phyloP scores from a whole-genome alignment of 2,329 filamentous ascomycete species.

The Ceratocystis variospora region DNA sequence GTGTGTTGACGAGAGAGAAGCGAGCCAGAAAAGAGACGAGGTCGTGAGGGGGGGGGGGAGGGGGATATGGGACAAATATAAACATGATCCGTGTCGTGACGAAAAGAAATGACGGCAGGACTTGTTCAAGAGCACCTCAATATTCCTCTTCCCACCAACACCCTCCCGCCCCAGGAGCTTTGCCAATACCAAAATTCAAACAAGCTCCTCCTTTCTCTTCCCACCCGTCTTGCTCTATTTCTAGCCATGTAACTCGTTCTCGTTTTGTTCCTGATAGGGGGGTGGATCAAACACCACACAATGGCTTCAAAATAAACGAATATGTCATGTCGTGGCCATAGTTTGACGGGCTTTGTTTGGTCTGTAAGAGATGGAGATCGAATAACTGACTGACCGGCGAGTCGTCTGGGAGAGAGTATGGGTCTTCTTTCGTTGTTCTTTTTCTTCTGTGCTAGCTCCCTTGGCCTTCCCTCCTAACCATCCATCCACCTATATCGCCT shows the following conservation, averaged over 20 bases:
- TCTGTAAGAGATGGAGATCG: no score
- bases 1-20: constrained; percentile 6
- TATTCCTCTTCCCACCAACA: no score
- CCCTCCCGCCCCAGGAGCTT: no score
- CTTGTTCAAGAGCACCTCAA: not conserved
- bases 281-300: not conserved
- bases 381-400: no score
- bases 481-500: not conserved
- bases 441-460: not conserved
- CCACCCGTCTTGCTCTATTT: not conserved
- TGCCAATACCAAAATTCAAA: not conserved
- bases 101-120: not conserved
- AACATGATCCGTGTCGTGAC: not conserved
- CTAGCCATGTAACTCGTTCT: not conserved
- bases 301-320: constrained; percentile 1
- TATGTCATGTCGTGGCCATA: not conserved
- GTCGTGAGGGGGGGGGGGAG: not conserved
- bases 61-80: not conserved
- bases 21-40: not conserved
- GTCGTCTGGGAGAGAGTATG: no score
- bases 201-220: not conserved
- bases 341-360: not conserved
- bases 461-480: not conserved
- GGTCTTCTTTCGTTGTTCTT: not conserved
- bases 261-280: not conserved